A percentile compares a stretch with the other conserved stretches of the same genome.
Evolutionary conservation across 2,329 filamentous ascomycete species (phyloP).

Genomic region (Xylariaceae sp.): DNA sequence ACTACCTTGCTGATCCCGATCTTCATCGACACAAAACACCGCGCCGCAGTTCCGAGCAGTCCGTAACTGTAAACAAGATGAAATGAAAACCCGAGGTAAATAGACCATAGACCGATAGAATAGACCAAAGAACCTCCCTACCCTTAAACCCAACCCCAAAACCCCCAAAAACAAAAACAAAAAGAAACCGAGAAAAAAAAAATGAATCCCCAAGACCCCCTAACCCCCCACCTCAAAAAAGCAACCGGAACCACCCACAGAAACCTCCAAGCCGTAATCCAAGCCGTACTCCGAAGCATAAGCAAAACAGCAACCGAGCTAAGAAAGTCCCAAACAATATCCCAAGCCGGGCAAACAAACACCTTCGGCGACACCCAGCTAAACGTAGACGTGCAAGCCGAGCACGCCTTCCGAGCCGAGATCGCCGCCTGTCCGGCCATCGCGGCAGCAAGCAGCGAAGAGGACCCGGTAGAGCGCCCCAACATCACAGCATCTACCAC

Average conservation of each 20-base stretch:
- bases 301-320: conserved; percentile 43
- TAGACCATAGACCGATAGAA: too few relatives aligned
- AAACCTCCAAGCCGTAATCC: conserved; percentile 44
- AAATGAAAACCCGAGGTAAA: background rate
- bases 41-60: too few relatives aligned
- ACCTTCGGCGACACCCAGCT: conserved; percentile 57
- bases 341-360: conserved; percentile 48
- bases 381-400: conserved; percentile 53
- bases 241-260: conserved; percentile 16
- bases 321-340: conserved; percentile 42
- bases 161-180: background rate
- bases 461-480: conserved; percentile 51
- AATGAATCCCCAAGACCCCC: conserved; percentile 1
- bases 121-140: background rate
- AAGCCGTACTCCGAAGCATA: conserved; percentile 44
- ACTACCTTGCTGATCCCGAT: too few relatives aligned
- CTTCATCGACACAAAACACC: too few relatives aligned
- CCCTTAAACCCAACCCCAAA: too few relatives aligned
- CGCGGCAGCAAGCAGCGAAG: conserved; percentile 54
- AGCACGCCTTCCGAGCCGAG: conserved; percentile 44
- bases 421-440: conserved; percentile 44
- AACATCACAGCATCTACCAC: background rate
- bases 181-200: background rate
- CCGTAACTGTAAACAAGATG: background rate
- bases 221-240: conserved; percentile 3